Percentiles rank a stretch among this genome's conserved stretches.
These are phyloP conservation scores for Alliaria petiolata DNA, from an alignment of 345 rosid genomes.

Conservation along the genomic window DNA sequence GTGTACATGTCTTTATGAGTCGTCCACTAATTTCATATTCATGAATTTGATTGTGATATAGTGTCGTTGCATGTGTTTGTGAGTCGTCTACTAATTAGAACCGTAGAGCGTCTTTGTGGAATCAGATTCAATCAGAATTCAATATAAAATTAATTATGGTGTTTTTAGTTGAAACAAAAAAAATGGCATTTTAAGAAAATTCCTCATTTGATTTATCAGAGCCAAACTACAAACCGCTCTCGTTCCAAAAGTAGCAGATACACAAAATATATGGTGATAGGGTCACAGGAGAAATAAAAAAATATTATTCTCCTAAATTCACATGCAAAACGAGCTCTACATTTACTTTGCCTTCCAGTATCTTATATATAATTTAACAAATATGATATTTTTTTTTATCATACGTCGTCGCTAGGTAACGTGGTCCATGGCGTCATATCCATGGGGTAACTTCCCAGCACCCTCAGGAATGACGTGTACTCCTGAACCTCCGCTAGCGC, in stretches of 20 bases:
- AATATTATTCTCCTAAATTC: constrained; percentile 6
- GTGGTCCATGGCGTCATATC: constrained; percentile 98
- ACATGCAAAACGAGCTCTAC: constrained; percentile 28
- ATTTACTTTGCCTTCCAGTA: not conserved
- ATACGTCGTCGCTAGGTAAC: constrained; percentile 29
- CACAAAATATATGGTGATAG: constrained; percentile 1
- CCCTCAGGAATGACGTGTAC: constrained; percentile 94
- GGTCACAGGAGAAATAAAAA: constrained; percentile 10
- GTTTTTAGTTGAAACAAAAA: not conserved
- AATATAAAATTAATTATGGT: not conserved
- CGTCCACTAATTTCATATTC: not conserved
- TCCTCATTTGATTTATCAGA: not conserved
- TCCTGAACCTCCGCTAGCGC: constrained; percentile 99
- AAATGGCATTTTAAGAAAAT: not conserved
- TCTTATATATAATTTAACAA: constrained; percentile 7
- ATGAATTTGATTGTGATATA: too few species aligned
- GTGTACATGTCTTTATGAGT: not conserved
- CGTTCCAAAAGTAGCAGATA: not conserved
- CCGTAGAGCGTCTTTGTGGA: too few species aligned
- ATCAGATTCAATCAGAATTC: not conserved
- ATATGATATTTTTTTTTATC: not conserved
- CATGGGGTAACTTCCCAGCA: constrained; percentile 96
- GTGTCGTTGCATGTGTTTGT: too few species aligned
- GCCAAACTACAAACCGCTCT: constrained; percentile 3
- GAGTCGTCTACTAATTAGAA: too few species aligned